Evolutionary conservation across 306 rosid species (phyloP), one percentile per base, ranked within the genome.

Genomic region (Lathyrus sativus): DNA sequence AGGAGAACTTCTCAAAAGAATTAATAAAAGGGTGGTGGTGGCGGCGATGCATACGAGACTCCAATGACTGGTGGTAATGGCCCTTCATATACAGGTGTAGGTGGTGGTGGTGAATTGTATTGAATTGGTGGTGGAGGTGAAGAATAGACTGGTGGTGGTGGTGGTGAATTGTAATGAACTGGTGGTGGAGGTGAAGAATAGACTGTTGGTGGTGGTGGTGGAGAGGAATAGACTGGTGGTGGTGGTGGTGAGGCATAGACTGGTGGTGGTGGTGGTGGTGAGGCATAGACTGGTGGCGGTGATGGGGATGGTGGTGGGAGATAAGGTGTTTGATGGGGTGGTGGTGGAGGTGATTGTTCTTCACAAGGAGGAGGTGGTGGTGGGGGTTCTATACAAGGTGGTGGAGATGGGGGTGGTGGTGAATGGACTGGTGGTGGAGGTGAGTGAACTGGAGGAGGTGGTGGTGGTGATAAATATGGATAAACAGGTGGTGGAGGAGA

Each of bases 21-120:
- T 88, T 81, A 90, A 83, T 93, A 93, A 80, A 82, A 93, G 79
- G 96, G 96, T 72, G 97, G 96, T 14, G 98, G 98, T 38, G 98
- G 98, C 48, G 97, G 96, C 67, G 97, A 90, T 2, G 96, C 89
- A 71, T 93, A 90, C 26, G 98, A 78, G 71, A 88, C 83, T 76
- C 95, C 96, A 2, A 68, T 10, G 70, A 88, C 78, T 14, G 98
- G 96, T 71, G 98, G 96, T 86, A 90, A 79, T 50, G 98, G 96
- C 74, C 96, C 96, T 84, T 90, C 88, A 81, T 92, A 90, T 80
- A 84, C 93, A 68, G 98, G 98, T 22, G 92, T 81, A 8, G 96
- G 96, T 11, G 92, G 91, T n/a, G 90, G 82, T 3, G 75, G 67
- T 4, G 76, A 31, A 78, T 53, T 0, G 82, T 83, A 1, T 77